Evolutionary conservation across 768 basidiomycete genomes (phyloP).

Genomic region (Agrocybe praecox): DNA sequence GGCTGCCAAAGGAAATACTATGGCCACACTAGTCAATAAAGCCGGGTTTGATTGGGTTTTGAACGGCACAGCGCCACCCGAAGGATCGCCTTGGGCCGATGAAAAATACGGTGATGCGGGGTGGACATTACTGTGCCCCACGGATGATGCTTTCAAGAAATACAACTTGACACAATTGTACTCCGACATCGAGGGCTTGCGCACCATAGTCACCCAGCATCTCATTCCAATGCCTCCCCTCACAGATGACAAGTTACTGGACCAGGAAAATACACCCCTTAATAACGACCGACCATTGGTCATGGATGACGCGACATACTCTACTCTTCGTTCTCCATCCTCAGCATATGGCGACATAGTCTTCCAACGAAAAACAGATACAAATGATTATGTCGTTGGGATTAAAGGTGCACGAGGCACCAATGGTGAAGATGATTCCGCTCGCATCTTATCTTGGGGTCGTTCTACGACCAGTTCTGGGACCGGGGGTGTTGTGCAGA

Average conservation of each 20-base stretch:
- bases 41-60: conserved; percentile 92
- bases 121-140: conserved; percentile 92
- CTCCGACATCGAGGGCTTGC: conserved; percentile 53
- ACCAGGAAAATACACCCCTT: conserved; percentile 34
- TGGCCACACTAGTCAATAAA: conserved; percentile 80
- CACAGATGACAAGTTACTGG: conserved; percentile 15
- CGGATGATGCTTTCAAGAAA: conserved; percentile 89
- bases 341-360: conserved; percentile 83
- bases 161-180: conserved; percentile 80
- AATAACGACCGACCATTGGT: conserved; percentile 75
- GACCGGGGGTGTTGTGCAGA: conserved; percentile 86
- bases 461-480: conserved; percentile 73
- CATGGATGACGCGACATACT: conserved; percentile 74
- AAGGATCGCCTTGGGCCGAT: conserved; percentile 67
- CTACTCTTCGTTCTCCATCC: conserved; percentile 69
- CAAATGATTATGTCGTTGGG: conserved; percentile 63
- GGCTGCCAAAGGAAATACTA: conserved; percentile 87
- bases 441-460: conserved; percentile 71
- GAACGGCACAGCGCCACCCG: conserved; percentile 80
- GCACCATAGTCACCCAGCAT: conserved; percentile 73
- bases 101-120: conserved; percentile 48
- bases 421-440: conserved; percentile 63
- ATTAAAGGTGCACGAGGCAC: conserved; percentile 76
- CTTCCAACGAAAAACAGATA: conserved; percentile 57
- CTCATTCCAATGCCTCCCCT: conserved; percentile 54